These are phyloP conservation scores for Suillus decipiens DNA, from an alignment of 768 basidiomycete genomes.

Conservation along the genomic window DNA sequence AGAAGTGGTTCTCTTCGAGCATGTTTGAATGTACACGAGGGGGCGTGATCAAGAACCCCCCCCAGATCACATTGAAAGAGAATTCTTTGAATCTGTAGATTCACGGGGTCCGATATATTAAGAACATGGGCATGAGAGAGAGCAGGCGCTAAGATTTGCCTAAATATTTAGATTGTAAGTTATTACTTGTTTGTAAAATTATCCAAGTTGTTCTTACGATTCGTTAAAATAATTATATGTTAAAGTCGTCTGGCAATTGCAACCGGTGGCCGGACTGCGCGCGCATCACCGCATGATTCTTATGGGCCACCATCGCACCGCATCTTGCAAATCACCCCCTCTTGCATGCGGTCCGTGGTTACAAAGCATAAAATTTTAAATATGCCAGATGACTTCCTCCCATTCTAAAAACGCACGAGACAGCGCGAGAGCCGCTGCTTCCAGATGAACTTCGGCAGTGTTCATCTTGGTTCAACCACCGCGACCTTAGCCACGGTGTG, in stretches of 20 bases:
- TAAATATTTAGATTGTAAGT: no score
- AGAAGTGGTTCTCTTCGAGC: constrained; percentile 16
- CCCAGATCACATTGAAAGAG: neutral
- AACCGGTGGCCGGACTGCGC: neutral
- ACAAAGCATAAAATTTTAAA: neutral
- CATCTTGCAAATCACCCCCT: neutral
- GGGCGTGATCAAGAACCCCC: neutral
- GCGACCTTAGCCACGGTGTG: neutral
- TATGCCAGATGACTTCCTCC: no score
- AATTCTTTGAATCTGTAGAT: neutral
- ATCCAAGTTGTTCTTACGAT: no score
- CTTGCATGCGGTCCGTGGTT: neutral
- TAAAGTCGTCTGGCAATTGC: no score
- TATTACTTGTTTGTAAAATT: no score
- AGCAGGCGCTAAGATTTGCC: neutral
- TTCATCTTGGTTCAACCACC: no score
- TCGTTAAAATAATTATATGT: no score
- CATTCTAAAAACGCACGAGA: no score
- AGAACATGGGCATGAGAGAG: constrained; percentile 1
- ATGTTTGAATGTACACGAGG: constrained; percentile 10
- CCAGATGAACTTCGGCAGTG: no score
- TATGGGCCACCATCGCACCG: neutral
- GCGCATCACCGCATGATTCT: neutral
- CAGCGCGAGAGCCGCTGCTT: no score
- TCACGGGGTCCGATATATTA: constrained; percentile 8